phyloP scores from a whole-genome alignment of 2,329 filamentous ascomycete genomes.

The Cadophora sp. region DNA sequence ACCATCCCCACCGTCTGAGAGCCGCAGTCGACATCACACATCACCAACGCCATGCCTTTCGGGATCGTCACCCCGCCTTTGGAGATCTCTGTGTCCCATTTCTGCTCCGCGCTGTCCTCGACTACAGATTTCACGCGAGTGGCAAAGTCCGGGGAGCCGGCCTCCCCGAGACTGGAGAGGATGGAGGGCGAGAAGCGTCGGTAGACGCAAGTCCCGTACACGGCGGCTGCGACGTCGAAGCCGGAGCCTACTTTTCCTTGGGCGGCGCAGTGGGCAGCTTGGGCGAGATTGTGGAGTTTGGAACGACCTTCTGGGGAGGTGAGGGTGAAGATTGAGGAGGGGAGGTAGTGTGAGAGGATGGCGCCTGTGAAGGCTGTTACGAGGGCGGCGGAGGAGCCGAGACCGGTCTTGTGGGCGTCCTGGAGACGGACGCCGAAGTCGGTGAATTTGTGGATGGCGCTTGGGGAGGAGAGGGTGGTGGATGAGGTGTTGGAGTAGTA shows the following conservation, averaged over 20 bases:
- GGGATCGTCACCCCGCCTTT: conserved; percentile 77
- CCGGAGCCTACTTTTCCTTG: conserved; percentile 97
- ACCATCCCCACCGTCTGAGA: conserved; percentile 96
- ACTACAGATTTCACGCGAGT: conserved; percentile 69
- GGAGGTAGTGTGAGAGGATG: conserved; percentile 78
- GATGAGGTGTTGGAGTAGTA: conserved; percentile 83
- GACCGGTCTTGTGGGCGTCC: conserved; percentile 90
- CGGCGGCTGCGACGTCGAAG: conserved; percentile 92
- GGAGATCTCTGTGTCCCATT: conserved; percentile 82
- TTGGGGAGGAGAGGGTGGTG: conserved; percentile 40
- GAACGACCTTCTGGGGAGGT: conserved; percentile 58
- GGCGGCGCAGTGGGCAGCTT: conserved; percentile 92
- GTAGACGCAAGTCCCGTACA: conserved; percentile 91
- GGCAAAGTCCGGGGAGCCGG: conserved; percentile 71
- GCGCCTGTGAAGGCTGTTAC: conserved; percentile 86
- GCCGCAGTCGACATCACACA: conserved; percentile 97
- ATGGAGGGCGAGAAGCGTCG: conserved; percentile 87
- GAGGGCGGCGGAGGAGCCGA: conserved; percentile 92
- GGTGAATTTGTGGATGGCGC: conserved; percentile 65
- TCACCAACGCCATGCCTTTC: conserved; percentile 75
- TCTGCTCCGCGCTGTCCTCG: conserved; percentile 57
- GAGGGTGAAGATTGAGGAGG: conserved; percentile 62
- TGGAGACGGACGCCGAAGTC: conserved; percentile 78
- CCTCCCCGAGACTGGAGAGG: conserved; percentile 70
- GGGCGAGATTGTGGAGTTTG: conserved; percentile 88